These are phyloP conservation scores for Trichosporon sp. DNA, from an alignment of 1,284 basidiomycete genomes.

Conservation along the genomic window DNA sequence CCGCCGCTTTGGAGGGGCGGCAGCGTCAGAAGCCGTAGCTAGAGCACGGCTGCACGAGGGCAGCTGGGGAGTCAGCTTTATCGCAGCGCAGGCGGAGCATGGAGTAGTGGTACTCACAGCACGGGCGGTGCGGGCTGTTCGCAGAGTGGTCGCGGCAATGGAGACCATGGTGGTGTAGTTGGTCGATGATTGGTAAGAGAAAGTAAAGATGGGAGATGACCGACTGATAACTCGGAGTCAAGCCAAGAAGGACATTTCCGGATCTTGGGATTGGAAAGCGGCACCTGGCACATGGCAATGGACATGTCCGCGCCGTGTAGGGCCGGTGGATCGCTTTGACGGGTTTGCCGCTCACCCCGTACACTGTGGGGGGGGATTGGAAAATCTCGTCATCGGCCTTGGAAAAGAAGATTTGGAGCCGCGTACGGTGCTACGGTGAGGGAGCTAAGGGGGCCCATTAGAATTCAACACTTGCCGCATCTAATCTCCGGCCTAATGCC, in stretches of 20 bases:
- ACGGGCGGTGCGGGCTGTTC: not conserved
- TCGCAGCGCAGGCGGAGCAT: not conserved
- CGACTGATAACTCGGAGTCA: not conserved
- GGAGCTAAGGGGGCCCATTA: no score
- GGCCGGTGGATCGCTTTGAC: not conserved
- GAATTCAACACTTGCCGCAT: not conserved
- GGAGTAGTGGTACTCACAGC: not conserved
- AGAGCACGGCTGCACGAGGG: conserved; percentile 21
- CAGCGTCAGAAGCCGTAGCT: conserved; percentile 25
- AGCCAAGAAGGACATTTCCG: not conserved
- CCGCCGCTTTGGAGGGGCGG: conserved; percentile 15
- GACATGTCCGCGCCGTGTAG: not conserved
- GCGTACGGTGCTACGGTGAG: no score
- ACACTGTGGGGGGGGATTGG: no score
- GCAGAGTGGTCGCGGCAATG: not conserved
- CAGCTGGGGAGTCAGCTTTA: conserved; percentile 9
- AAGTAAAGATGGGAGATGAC: not conserved
- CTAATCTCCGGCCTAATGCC: not conserved
- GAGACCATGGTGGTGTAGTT: not conserved
- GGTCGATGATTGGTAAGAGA: not conserved
- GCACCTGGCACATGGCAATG: no score
- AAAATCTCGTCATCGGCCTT: conserved; percentile 2
- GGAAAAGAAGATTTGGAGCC: not conserved
- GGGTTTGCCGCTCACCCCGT: no score
- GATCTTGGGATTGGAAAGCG: not conserved